Conservation (phyloP, 805 yeast genomes). For the Yamadazyma akitaensis region DNA sequence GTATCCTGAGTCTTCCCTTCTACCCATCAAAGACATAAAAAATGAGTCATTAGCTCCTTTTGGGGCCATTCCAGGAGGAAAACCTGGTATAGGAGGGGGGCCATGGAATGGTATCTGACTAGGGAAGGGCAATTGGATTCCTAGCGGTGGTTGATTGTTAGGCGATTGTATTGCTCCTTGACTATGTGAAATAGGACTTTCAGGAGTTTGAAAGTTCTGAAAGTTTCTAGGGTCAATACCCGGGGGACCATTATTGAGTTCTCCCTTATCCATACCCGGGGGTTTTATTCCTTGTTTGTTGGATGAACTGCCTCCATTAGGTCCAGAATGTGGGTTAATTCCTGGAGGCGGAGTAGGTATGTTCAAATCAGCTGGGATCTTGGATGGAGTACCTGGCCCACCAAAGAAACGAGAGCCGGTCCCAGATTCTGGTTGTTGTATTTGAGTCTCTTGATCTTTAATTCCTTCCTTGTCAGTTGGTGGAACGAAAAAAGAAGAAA, state of each 20-base stretch:
- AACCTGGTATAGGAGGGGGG: conserved; percentile 8
- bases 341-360: background rate
- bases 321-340: background rate
- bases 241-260: conserved; percentile 1
- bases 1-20: conserved; percentile 1
- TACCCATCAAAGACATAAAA: conserved; percentile 44
- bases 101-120: background rate
- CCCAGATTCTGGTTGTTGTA: conserved; percentile 1
- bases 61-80: conserved; percentile 10
- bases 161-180: background rate
- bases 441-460: background rate
- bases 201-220: background rate
- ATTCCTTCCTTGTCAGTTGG: background rate
- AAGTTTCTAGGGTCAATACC: background rate
- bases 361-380: background rate
- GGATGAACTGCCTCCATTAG: background rate
- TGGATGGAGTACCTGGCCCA: conserved; percentile 4
- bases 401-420: conserved; percentile 15
- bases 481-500: conserved; percentile 31
- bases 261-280: background rate
- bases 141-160: conserved; percentile 11
- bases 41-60: conserved; percentile 36
- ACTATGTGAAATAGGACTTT: background rate
- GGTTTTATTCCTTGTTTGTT: background rate
- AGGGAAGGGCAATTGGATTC: conserved; percentile 3